phyloP scores from a whole-genome alignment of 495 filamentous ascomycete genomes.

The Penicillium ochrochloron region DNA sequence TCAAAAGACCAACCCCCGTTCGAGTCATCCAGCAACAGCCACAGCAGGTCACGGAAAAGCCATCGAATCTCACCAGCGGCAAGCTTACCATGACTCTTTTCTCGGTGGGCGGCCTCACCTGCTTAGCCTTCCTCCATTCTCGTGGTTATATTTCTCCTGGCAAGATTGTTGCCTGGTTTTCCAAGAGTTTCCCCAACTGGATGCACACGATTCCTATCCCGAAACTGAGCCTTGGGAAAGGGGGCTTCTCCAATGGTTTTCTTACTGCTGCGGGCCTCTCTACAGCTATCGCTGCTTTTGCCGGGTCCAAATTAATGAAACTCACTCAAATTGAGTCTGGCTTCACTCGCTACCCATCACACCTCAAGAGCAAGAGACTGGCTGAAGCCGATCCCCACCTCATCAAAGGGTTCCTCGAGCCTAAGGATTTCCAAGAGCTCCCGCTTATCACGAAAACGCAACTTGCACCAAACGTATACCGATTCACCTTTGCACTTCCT shows the following conservation, averaged over 20 bases:
- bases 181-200: background rate
- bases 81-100: background rate
- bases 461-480: constrained; percentile 51
- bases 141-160: background rate
- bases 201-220: background rate
- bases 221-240: background rate
- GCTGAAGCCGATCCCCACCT: constrained; percentile 36
- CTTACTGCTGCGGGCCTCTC: background rate
- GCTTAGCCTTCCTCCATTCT: background rate
- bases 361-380: constrained; percentile 31
- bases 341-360: constrained; percentile 43
- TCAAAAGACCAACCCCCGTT: constrained; percentile 22
- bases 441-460: constrained; percentile 45
- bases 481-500: constrained; percentile 53
- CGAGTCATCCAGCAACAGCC: constrained; percentile 26
- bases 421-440: constrained; percentile 49
- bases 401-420: constrained; percentile 44
- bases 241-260: background rate
- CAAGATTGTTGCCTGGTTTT: background rate
- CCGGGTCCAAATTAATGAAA: constrained; percentile 27
- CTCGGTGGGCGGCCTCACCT: background rate
- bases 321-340: constrained; percentile 35
- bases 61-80: background rate
- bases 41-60: background rate
- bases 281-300: constrained; percentile 18